Base-by-base conservation (phyloP, 176 grass and related monocot genomes). In the Aechmea fasciata region DNA sequence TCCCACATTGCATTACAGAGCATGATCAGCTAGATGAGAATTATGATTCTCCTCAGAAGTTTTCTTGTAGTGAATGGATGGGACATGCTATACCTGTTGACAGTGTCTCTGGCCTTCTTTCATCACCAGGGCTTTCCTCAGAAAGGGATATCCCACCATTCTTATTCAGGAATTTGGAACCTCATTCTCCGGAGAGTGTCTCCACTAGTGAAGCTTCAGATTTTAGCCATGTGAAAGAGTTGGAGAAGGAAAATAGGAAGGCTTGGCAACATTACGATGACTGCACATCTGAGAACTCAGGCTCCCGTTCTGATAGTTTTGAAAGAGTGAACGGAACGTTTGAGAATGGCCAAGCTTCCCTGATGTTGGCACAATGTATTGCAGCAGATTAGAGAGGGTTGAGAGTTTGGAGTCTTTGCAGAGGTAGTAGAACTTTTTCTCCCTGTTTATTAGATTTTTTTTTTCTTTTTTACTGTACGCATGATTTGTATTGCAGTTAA, bases 161-260 rank as follows among this genome's bases (percentile, higher is more conserved):
- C 83, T 67, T 87, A 24, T 77, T 77, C 69, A 97, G 85, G 77
- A 76, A 50, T 71, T 79, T 73, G 50, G 94, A 90, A 28, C 77
- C 94, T 50, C 83, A 81, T 64, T 92, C 85, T 81, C 89, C 94
- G 63, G 86, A 90, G 74, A 97, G 93, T 80, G 73, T 83, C 73
- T 87, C 73, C 28, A 73, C 74, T 54, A 92, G 84, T 87, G 89
- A 92, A 74, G 76, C 83, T 75, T 93, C 89, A 84, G 85, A 96
- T 80, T 83, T 80, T 77, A 70, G 85, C 65, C 87, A 78, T 47
- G 69, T 82, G 53, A 96, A 80, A 84, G 92, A 96, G 75, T 73
- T 91, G 63, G 92, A 91, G 11, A 85, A 88, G 82, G 92, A 84
- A 73, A 82, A 57, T 10, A 84, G 83, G 52, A 77, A 84, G 65